phyloP scores from a whole-genome alignment of 2,329 filamentous ascomycete species.

The Colletotrichum euphorbiae region DNA sequence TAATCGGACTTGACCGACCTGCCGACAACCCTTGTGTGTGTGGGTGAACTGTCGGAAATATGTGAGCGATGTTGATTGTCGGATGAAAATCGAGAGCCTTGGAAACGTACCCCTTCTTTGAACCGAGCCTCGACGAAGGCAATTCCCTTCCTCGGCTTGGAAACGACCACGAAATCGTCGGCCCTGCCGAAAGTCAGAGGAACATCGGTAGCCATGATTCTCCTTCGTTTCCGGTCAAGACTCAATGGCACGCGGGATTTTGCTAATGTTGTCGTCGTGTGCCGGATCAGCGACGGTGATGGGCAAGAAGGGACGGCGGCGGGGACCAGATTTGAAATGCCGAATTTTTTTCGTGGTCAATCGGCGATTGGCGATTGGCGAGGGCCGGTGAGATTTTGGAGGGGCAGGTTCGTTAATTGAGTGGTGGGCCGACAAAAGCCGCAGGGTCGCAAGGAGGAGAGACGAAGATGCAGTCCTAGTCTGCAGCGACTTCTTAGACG shows the following conservation, averaged over 20 bases:
- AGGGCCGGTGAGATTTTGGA: constrained; percentile 13
- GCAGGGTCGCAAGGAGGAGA: neutral
- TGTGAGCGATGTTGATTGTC: constrained; percentile 3
- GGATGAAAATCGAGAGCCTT: neutral
- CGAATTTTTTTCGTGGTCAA: constrained; percentile 28
- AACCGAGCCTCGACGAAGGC: constrained; percentile 35
- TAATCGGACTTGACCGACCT: neutral
- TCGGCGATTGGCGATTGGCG: constrained; percentile 1
- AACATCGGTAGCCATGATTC: constrained; percentile 15
- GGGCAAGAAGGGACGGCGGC: neutral
- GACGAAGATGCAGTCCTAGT: neutral
- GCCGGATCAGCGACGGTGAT: neutral
- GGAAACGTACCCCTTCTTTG: constrained; percentile 16
- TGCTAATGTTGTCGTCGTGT: neutral
- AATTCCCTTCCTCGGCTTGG: constrained; percentile 32
- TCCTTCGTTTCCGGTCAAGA: neutral
- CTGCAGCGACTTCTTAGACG: neutral
- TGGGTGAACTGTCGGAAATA: constrained; percentile 13
- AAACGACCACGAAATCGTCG: constrained; percentile 28
- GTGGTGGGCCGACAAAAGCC: constrained; percentile 33
- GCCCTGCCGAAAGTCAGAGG: constrained; percentile 18
- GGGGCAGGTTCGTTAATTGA: constrained; percentile 1
- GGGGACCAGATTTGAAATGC: constrained; percentile 18
- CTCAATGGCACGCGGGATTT: neutral
- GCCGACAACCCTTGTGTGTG: constrained; percentile 28